phyloP scores from a whole-genome alignment of 2,329 filamentous ascomycete species.

The Lizonia empirigonia region DNA sequence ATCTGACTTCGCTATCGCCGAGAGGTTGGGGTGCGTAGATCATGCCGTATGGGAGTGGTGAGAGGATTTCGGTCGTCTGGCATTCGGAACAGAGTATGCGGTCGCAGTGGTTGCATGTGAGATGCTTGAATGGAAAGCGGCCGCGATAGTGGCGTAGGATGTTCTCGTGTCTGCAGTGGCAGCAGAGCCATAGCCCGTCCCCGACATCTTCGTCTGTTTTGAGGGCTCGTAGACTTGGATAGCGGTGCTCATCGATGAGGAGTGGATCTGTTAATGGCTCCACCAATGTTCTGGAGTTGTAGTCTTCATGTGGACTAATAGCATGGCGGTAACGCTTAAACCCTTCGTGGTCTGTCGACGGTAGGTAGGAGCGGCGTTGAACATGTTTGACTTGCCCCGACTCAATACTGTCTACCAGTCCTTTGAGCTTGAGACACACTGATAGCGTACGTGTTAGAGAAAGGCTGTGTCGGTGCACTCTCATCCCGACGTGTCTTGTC shows the following conservation, averaged over 20 bases:
- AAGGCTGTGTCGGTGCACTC: background rate
- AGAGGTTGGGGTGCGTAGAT: conserved; percentile 7
- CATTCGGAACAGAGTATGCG: conserved; percentile 11
- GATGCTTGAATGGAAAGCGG: conserved; percentile 20
- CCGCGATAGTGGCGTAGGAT: conserved; percentile 20
- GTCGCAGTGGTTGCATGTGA: conserved; percentile 15
- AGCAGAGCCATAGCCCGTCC: conserved; percentile 25
- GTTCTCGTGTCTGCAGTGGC: conserved; percentile 23
- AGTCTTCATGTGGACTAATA: conserved; percentile 9
- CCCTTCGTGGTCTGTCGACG: background rate
- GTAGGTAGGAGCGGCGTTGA: background rate
- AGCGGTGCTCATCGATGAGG: conserved; percentile 19
- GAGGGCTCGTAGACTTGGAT: conserved; percentile 19
- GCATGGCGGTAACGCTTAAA: background rate
- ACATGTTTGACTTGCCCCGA: background rate
- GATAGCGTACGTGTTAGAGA: background rate
- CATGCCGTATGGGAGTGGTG: conserved; percentile 20
- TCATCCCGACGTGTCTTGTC: background rate
- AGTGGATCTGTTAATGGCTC: conserved; percentile 17
- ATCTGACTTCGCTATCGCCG: conserved; percentile 11
- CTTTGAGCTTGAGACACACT: background rate
- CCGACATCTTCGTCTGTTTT: conserved; percentile 22
- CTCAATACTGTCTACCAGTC: background rate
- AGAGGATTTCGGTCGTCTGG: conserved; percentile 19
- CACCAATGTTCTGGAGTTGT: conserved; percentile 5